phyloP scores from a whole-genome alignment of 164 flowering plant species.

The Aristolochia fimbriata region DNA sequence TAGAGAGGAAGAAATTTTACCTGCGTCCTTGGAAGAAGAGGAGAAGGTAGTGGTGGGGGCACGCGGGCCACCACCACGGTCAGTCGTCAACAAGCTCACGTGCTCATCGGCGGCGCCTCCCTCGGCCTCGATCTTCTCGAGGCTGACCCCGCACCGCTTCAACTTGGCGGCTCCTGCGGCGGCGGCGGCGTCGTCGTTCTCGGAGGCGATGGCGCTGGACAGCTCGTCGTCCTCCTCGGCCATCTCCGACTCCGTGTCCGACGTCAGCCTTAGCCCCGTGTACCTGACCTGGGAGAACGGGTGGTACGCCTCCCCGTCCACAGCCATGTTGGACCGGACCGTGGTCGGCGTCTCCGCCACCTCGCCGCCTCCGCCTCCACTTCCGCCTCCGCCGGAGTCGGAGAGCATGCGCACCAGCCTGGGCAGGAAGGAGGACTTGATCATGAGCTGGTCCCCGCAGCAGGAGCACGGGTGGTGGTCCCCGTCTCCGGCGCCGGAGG shows the following conservation, averaged over 20 bases:
- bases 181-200: slow-evolving; percentile 1
- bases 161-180: background rate
- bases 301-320: slow-evolving; percentile 29
- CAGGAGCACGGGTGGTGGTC: background rate
- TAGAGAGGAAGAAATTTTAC: no score
- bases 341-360: background rate
- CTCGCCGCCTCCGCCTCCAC: background rate
- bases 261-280: slow-evolving; percentile 35
- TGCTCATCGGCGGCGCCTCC: background rate
- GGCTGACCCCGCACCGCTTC: background rate
- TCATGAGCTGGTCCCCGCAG: background rate
- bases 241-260: slow-evolving; percentile 30
- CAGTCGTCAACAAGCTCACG: background rate
- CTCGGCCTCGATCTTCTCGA: background rate
- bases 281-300: slow-evolving; percentile 27
- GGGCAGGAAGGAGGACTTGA: no score
- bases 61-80: background rate
- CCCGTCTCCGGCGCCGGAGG: no score
- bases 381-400: background rate
- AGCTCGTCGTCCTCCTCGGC: slow-evolving; percentile 30
- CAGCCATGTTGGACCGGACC: background rate
- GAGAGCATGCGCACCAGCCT: background rate
- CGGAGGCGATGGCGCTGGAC: slow-evolving; percentile 2
- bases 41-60: no score
- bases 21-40: no score